Percentiles rank a stretch among this genome's conserved stretches.
Conservation (phyloP, 164 flowering plant genomes). For the Cinnamomum chago region DNA sequence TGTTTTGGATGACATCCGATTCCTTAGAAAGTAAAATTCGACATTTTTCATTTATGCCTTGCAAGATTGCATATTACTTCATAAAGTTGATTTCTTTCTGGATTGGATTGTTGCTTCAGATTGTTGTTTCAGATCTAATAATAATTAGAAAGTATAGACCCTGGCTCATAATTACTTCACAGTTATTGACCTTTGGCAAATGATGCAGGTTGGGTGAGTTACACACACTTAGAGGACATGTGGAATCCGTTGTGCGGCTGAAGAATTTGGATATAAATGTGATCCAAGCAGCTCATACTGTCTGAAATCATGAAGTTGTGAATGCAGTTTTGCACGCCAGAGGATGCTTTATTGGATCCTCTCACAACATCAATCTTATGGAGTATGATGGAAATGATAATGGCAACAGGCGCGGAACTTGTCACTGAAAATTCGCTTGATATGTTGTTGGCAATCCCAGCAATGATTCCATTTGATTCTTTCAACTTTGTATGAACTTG, state of each 20-base stretch:
- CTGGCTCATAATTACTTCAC: background rate
- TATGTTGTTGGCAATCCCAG: background rate
- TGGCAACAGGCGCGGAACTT: background rate
- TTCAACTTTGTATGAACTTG: background rate
- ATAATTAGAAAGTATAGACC: no score
- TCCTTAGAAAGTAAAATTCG: background rate
- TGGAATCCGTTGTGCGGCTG: slow-evolving; percentile 69
- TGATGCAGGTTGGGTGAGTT: slow-evolving; percentile 67
- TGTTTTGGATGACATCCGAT: no score
- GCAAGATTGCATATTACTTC: no score
- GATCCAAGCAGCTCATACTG: slow-evolving; percentile 65
- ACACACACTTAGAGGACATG: slow-evolving; percentile 68
- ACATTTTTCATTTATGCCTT: no score
- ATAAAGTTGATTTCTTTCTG: background rate
- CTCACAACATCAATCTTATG: background rate
- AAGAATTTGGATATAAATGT: slow-evolving; percentile 51
- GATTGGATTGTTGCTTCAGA: background rate
- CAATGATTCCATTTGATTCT: slow-evolving; percentile 2
- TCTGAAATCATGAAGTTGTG: slow-evolving; percentile 28
- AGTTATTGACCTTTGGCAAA: slow-evolving; percentile 1
- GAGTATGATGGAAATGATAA: background rate
- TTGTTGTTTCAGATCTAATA: background rate
- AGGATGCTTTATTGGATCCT: background rate
- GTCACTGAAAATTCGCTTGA: background rate
- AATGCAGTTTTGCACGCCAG: slow-evolving; percentile 5